Evolutionary conservation across 2,329 filamentous ascomycete species (phyloP).

Genomic region (Gliomastix tumulicola): DNA sequence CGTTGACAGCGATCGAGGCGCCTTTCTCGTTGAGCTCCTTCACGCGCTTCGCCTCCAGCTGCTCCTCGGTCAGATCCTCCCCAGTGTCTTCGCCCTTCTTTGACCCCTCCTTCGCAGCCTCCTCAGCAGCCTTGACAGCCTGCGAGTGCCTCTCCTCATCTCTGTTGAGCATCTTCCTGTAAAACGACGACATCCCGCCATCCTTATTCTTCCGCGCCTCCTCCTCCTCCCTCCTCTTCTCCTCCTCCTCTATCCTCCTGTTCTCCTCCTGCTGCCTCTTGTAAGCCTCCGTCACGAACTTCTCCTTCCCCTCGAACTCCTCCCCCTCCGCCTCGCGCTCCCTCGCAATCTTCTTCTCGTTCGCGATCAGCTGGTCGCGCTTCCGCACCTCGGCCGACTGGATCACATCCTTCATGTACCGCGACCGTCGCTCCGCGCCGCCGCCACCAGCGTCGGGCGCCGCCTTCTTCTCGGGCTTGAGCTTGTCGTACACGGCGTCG

Average conservation of each 20-base stretch:
- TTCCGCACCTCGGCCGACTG: conserved; percentile 70
- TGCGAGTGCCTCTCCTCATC: conserved; percentile 65
- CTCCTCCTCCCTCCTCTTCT: conserved; percentile 57
- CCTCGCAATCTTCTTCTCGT: conserved; percentile 71
- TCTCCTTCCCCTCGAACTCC: conserved; percentile 75
- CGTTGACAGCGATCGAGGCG: conserved; percentile 62
- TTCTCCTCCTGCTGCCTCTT: conserved; percentile 76
- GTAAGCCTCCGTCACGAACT: conserved; percentile 79
- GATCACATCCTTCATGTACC: conserved; percentile 71
- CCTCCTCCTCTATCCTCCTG: conserved; percentile 61
- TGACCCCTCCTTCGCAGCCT: conserved; percentile 34
- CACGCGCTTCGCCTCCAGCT: conserved; percentile 57
- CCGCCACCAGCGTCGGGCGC: no score
- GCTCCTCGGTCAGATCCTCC: conserved; percentile 41
- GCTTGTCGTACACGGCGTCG: conserved; percentile 72
- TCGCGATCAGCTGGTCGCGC: conserved; percentile 69
- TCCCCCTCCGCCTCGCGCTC: conserved; percentile 77
- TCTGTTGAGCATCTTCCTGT: conserved; percentile 65
- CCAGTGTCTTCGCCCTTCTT: conserved; percentile 27
- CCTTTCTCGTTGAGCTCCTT: conserved; percentile 58
- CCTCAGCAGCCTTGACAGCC: conserved; percentile 60
- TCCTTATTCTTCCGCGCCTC: conserved; percentile 55
- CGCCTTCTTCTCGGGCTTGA: conserved; percentile 59
- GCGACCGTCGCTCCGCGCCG: conserved; percentile 58
- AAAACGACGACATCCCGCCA: conserved; percentile 73